Evolutionary conservation across 2,329 filamentous ascomycete genomes (phyloP), one percentile per base, ranked within the genome.

Genomic region (Sporothrix brunneoviolacea): DNA sequence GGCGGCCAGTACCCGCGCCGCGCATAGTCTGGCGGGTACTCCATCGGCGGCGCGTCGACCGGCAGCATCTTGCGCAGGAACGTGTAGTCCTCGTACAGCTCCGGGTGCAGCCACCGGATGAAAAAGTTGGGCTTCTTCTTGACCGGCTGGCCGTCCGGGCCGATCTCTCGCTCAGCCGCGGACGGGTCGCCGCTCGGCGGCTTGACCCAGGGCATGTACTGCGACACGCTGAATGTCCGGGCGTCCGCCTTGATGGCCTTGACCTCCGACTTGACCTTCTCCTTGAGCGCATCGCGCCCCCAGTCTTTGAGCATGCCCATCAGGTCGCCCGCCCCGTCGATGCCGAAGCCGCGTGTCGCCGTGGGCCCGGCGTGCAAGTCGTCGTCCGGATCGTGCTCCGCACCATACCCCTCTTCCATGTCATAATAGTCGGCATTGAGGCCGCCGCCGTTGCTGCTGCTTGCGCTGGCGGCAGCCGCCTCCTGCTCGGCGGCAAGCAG

Each of bases 1-100:
- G 88, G 86, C 57, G 88, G 82, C 66, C 75, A 80, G 67, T 89
- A 93, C 0, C 86, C 87, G 38, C 80, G 71, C 16, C 70, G 65
- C 56, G 78, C 80, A 8, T 74, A 69, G 41, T 78, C 57, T 5
- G 46, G 37, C 1, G 61, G 60, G 7, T 61, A 55, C 28, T 55
- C 51, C 2, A 48, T 22, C 9, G 42, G 48, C 4, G 28, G 19
- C 6, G 28, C 10, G 37, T 55, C 52, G 1, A 21, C n/a, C 2
- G 52, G 43, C 10, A 59, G 18, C 44, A 55, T 67, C 28, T 71
- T 72, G 24, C 80, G 77, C 57, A 86, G 70, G 8, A 72, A 72
- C 8, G 69, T 64, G 60, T 84, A 86, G 62, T 79, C 73, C 50
- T 75, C 68, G 63, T 86, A 85, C 48, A 79, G 71, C 0, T 71